Evolutionary conservation across 495 filamentous ascomycete genomes (phyloP), one percentile per base, ranked within the genome.

Genomic region (Penicillium daleae): DNA sequence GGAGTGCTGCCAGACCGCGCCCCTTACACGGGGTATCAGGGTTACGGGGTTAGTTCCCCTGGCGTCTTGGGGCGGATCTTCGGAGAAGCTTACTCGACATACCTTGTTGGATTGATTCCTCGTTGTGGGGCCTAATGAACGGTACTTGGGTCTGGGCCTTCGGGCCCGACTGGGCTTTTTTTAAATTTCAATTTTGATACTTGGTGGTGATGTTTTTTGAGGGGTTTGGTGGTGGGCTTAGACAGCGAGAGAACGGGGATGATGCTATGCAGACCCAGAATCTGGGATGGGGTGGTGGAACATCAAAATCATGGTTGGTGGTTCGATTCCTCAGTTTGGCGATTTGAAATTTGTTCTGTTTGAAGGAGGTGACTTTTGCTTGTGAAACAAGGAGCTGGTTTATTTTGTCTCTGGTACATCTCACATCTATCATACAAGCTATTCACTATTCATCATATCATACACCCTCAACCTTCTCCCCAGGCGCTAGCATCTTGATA

Each of bases 401-500:
- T 15, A 39, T 39, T 39, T 37, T 39, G 35, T 39, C 12, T 39
- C 19, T 21, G 2, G 39, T 21, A 42, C 39, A 42, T 19, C 15
- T 17, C 17, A 5, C 37, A 40, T 46, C 42, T 46, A 55, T 39
- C 32, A 22, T 55, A 55, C 52, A 55, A 21, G 51, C 2, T 17
- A 13, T 0, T 35, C 19, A 13, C 2, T 17, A 13, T 0, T 35
- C 19, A 13, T 54, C 15, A n/a, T 2, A 15, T 64, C 53, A 79
- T 29, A 76, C 76, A 0, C 77, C 77, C 65, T 74, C 70, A 8
- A 76, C 71, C 57, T 65, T 66, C 63, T 80, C 77, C 27, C 78
- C 76, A 7, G 74, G 76, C 39, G 71, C 73, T 56, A 79, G 46
- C 76, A 80, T 79, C 61, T 81, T 81, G 46, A 88, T 82, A 74